Percentiles rank a stretch among this genome's conserved stretches.
Evolutionary conservation across 148 eudicot genomes (phyloP).

Genomic region (Amaranthus cruentus): DNA sequence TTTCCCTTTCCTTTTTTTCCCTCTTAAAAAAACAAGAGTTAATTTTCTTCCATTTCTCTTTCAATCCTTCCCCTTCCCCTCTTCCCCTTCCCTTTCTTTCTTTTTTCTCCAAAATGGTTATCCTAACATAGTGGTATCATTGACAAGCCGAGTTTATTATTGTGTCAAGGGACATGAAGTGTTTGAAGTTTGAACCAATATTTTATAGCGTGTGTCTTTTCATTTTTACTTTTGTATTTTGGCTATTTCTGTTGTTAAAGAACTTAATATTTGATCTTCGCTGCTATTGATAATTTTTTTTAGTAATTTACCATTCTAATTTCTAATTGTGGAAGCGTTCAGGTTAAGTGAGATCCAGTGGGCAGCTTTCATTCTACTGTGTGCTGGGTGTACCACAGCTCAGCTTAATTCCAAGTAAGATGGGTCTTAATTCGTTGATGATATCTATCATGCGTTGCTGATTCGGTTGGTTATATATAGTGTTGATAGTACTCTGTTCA

Average conservation of each 20-base stretch:
- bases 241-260: neutral
- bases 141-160: too few species aligned
- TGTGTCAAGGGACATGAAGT: too few species aligned
- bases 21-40: neutral
- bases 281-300: neutral
- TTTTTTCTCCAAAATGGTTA: too few species aligned
- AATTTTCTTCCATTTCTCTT: neutral
- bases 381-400: conserved; percentile 99
- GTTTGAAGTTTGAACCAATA: too few species aligned
- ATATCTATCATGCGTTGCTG: neutral
- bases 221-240: neutral
- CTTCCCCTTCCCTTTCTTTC: too few species aligned
- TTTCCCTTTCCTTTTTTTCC: too few species aligned
- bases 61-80: neutral
- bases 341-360: conserved; percentile 97
- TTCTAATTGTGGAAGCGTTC: conserved; percentile 19
- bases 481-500: neutral
- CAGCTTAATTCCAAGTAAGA: conserved; percentile 92
- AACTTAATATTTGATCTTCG: neutral
- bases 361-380: conserved; percentile 92
- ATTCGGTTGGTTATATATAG: neutral
- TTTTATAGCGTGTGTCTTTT: too few species aligned
- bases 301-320: neutral
- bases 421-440: neutral
- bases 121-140: too few species aligned